Evolutionary conservation across 805 yeast species (phyloP).

Genomic region (Lachancea lanzarotensis): DNA sequence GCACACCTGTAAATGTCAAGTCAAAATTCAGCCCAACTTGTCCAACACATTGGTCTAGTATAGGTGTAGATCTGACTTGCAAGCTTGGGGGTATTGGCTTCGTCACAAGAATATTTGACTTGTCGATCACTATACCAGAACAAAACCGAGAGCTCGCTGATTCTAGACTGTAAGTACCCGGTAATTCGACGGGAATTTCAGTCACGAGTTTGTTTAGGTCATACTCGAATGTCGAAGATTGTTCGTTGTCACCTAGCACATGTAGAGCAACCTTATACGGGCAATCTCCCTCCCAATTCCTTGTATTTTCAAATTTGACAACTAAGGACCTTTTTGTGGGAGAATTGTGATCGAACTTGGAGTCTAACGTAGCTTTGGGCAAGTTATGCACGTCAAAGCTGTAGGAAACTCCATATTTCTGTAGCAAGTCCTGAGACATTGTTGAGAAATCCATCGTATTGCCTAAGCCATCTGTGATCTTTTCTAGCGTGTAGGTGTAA

Average conservation of each 20-base stretch:
- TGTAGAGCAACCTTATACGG: slow-evolving; percentile 35
- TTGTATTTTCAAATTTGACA: slow-evolving; percentile 26
- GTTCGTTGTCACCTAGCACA: slow-evolving; percentile 26
- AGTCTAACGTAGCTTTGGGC: slow-evolving; percentile 45
- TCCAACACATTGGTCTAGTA: slow-evolving; percentile 86
- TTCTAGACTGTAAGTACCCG: slow-evolving; percentile 61
- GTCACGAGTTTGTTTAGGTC: slow-evolving; percentile 25
- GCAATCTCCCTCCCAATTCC: slow-evolving; percentile 22
- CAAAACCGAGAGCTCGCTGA: slow-evolving; percentile 57
- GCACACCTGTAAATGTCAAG: slow-evolving; percentile 61
- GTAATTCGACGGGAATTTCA: slow-evolving; percentile 39
- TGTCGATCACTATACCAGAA: slow-evolving; percentile 55
- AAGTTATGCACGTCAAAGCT: slow-evolving; percentile 49
- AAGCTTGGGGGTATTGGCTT: slow-evolving; percentile 50
- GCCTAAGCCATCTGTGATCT: slow-evolving; percentile 62
- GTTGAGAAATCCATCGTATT: slow-evolving; percentile 42
- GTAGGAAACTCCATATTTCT: slow-evolving; percentile 36
- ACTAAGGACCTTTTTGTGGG: slow-evolving; percentile 35
- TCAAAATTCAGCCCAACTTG: slow-evolving; percentile 79
- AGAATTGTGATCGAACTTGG: slow-evolving; percentile 32
- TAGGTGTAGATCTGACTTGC: slow-evolving; percentile 39
- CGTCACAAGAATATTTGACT: slow-evolving; percentile 48
- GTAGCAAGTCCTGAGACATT: slow-evolving; percentile 25
- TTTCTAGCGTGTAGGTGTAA: slow-evolving; percentile 50
- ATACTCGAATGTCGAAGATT: slow-evolving; percentile 16